These are phyloP conservation scores for Wilcoxina mikolae DNA, from an alignment of 495 filamentous ascomycete genomes.

Conservation along the genomic window DNA sequence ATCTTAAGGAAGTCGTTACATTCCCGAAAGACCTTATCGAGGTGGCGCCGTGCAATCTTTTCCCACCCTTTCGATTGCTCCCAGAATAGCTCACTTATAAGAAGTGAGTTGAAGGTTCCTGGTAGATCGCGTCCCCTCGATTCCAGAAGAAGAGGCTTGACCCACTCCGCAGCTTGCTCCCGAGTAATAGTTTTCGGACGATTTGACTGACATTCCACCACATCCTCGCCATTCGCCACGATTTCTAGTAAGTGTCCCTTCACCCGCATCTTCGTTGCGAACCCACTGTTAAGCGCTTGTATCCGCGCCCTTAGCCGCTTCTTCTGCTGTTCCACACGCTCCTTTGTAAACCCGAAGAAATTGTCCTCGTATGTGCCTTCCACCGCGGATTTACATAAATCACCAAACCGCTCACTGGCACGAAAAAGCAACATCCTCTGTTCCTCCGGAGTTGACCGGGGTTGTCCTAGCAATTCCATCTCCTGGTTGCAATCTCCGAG, in stretches of 20 bases:
- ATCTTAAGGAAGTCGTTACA: conserved; percentile 30
- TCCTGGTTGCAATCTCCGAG: conserved; percentile 24
- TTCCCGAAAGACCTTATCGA: conserved; percentile 29
- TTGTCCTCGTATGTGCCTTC: conserved; percentile 42
- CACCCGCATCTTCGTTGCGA: conserved; percentile 36
- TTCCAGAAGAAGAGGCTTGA: conserved; percentile 31
- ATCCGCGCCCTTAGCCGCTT: conserved; percentile 46
- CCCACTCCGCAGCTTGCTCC: conserved; percentile 32
- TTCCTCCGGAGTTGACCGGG: conserved; percentile 35
- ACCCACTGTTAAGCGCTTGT: conserved; percentile 42
- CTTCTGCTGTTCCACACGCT: not conserved
- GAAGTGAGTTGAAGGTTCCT: conserved; percentile 38
- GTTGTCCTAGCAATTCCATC: conserved; percentile 37
- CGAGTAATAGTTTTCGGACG: conserved; percentile 20
- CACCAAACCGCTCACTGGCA: conserved; percentile 38
- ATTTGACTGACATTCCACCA: not conserved
- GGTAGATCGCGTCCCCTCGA: conserved; percentile 37
- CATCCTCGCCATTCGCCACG: conserved; percentile 4
- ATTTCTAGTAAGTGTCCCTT: conserved; percentile 36
- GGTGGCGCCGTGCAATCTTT: conserved; percentile 30
- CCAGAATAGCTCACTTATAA: conserved; percentile 38
- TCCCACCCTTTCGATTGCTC: conserved; percentile 38
- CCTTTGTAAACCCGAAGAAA: conserved; percentile 36
- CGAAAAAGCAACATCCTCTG: conserved; percentile 41
- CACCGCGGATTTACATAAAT: conserved; percentile 37